These are phyloP conservation scores for Candida morakotiae DNA, from an alignment of 805 yeast species.

Conservation along the genomic window DNA sequence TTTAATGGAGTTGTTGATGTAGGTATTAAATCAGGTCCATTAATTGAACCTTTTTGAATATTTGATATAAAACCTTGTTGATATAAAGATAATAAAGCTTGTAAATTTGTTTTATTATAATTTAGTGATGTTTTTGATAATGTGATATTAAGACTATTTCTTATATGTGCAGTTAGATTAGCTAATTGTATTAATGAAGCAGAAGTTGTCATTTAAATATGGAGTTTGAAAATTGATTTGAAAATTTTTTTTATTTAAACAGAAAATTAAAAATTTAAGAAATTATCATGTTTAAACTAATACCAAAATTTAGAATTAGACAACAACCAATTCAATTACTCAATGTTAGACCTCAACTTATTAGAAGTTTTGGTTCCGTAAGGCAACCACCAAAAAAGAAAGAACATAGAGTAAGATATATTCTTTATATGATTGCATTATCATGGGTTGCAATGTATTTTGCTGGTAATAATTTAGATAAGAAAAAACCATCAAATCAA, in stretches of 20 bases:
- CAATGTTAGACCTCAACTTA: too few relatives aligned
- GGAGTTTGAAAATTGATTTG: not conserved
- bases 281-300: conserved; percentile 1
- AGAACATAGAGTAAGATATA: conserved; percentile 31
- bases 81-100: conserved; percentile 78
- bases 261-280: too few relatives aligned
- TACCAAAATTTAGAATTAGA: too few relatives aligned
- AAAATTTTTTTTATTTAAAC: conserved; percentile 4
- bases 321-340: not conserved
- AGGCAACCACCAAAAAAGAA: conserved; percentile 10
- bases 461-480: conserved; percentile 26
- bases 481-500: conserved; percentile 31
- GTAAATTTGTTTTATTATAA: conserved; percentile 75
- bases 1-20: conserved; percentile 83
- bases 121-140: conserved; percentile 77
- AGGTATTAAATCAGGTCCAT: conserved; percentile 78
- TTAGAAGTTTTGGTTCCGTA: too few relatives aligned
- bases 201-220: not conserved
- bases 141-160: conserved; percentile 78
- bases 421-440: conserved; percentile 30
- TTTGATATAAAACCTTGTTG: conserved; percentile 86
- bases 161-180: conserved; percentile 81
- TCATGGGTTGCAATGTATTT: conserved; percentile 30
- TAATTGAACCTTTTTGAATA: conserved; percentile 76
- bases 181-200: conserved; percentile 89